Percentiles rank a stretch among this genome's conserved stretches.
Conservation (phyloP, 2,329 filamentous ascomycete genomes). For the Nigrospora sphaerica region DNA sequence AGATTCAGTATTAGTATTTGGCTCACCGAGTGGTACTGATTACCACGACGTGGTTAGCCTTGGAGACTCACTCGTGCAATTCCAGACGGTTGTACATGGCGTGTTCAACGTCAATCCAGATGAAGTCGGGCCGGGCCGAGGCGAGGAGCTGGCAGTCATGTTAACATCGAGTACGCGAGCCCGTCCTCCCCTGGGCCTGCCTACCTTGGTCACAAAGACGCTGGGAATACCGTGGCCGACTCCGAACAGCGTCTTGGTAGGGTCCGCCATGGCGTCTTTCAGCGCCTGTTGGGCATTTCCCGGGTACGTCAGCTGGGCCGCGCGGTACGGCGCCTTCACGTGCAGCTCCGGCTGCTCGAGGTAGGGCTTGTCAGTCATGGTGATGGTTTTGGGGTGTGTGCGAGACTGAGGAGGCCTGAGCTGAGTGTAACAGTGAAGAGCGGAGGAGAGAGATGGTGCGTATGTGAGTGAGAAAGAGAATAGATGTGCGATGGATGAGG, state of each 20-base stretch:
- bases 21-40: not conserved
- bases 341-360: constrained; percentile 8
- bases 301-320: constrained; percentile 8
- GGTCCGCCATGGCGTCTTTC: constrained; percentile 5
- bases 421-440: no score
- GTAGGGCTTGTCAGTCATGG: constrained; percentile 5
- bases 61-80: constrained; percentile 7
- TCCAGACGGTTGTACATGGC: constrained; percentile 5
- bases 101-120: constrained; percentile 12
- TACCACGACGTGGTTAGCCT: not conserved
- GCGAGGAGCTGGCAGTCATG: constrained; percentile 4
- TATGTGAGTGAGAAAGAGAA: no score
- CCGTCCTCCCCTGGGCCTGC: not conserved
- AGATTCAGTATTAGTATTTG: not conserved
- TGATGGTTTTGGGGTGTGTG: not conserved
- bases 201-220: constrained; percentile 8
- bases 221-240: constrained; percentile 10
- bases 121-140: constrained; percentile 9
- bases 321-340: constrained; percentile 5
- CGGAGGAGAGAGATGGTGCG: no score
- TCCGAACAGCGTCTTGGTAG: constrained; percentile 9
- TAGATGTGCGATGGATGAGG: no score
- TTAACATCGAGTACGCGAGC: not conserved
- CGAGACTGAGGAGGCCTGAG: no score
- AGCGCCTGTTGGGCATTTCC: constrained; percentile 7